Conservation (phyloP, 2,329 filamentous ascomycete species). For the Pseudogymnoascus sp. region DNA sequence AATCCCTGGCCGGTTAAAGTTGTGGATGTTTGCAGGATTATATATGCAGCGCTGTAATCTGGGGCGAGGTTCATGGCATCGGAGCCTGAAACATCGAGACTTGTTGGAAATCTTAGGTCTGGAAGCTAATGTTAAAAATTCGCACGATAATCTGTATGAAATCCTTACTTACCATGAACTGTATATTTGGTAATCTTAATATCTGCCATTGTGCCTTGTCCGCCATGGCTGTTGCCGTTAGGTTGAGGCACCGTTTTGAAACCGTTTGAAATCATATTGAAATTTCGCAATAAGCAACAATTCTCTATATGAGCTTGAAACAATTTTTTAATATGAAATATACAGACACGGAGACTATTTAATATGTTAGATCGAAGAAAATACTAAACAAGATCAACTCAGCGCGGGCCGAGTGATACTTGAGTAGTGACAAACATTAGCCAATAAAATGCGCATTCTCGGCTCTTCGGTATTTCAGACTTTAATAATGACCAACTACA, state of each 20-base stretch:
- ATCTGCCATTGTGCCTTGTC: neutral
- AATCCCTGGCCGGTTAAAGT: constrained; percentile 57
- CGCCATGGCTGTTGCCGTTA: neutral
- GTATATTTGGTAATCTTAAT: neutral
- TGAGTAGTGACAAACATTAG: neutral
- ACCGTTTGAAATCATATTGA: neutral
- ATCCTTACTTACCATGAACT: neutral
- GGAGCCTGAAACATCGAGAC: constrained; percentile 17
- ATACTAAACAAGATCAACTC: neutral
- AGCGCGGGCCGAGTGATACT: neutral
- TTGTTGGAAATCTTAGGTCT: constrained; percentile 20
- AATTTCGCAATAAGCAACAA: neutral
- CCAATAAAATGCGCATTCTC: neutral
- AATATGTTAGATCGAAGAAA: neutral
- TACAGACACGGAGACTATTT: neutral
- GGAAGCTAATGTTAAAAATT: neutral
- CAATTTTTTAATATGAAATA: neutral
- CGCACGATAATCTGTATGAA: neutral
- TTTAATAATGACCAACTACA: constrained; percentile 19
- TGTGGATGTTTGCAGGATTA: constrained; percentile 72
- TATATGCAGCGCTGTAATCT: constrained; percentile 83
- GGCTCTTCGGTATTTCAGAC: neutral
- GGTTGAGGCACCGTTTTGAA: neutral
- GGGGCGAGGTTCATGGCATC: constrained; percentile 20
- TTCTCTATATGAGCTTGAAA: neutral